These are phyloP conservation scores for Wickerhamomyces ciferrii DNA, from an alignment of 805 yeast genomes.

Conservation along the genomic window DNA sequence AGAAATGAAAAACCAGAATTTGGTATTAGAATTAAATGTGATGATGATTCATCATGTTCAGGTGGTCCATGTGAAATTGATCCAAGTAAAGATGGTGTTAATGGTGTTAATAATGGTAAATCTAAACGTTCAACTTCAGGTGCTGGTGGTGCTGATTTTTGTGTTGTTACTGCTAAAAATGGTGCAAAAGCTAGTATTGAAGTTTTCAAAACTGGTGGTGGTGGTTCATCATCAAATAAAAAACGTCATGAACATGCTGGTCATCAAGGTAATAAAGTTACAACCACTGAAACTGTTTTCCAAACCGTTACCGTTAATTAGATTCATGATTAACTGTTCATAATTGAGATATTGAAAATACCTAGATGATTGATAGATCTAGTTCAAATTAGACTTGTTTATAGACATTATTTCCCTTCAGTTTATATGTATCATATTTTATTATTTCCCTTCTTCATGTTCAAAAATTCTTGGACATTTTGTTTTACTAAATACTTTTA, in stretches of 20 bases:
- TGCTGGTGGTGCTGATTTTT: constrained; percentile 71
- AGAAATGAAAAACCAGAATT: constrained; percentile 50
- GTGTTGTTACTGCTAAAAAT: constrained; percentile 73
- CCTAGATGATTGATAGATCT: neutral
- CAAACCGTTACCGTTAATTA: constrained; percentile 4
- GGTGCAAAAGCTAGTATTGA: constrained; percentile 66
- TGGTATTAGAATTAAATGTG: constrained; percentile 74
- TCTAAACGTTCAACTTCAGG: constrained; percentile 34
- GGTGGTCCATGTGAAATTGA: constrained; percentile 84
- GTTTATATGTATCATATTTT: neutral
- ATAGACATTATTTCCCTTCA: neutral
- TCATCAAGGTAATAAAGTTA: constrained; percentile 1
- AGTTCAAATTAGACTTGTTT: neutral
- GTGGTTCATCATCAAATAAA: neutral
- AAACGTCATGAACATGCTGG: constrained; percentile 12
- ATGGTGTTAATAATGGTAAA: constrained; percentile 43
- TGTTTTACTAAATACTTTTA: neutral
- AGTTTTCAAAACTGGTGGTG: constrained; percentile 42
- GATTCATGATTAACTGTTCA: neutral
- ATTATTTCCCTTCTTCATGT: neutral
- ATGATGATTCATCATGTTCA: constrained; percentile 58
- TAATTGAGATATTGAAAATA: no score
- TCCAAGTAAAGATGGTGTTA: constrained; percentile 57
- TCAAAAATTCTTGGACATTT: neutral
- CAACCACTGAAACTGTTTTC: constrained; percentile 7